Percentiles rank a stretch among this genome's conserved stretches.
Evolutionary conservation across 805 yeast genomes (phyloP).

Genomic region (Spathaspora passalidarum): DNA sequence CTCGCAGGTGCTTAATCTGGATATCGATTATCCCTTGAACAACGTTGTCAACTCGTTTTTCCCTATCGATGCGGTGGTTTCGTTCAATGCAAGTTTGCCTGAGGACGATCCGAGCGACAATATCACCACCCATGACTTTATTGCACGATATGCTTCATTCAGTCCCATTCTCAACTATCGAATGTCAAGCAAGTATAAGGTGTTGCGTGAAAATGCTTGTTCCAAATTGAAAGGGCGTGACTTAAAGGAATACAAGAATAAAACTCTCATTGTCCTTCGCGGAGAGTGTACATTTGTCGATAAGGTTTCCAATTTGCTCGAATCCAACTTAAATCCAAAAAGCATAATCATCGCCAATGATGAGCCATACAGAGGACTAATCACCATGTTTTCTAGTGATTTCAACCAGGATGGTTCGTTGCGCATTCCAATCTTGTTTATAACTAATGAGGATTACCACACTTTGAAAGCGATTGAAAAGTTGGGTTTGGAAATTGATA

Average conservation of each 20-base stretch:
- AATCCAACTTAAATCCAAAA: conserved; percentile 33
- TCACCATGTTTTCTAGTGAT: conserved; percentile 52
- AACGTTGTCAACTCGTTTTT: conserved; percentile 38
- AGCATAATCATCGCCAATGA: conserved; percentile 60
- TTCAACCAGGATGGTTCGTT: conserved; percentile 40
- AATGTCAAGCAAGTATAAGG: conserved; percentile 21
- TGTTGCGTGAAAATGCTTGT: conserved; percentile 32
- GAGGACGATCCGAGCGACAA: conserved; percentile 10
- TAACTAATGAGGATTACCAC: conserved; percentile 43
- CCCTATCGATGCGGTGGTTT: conserved; percentile 37
- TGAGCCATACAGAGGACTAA: conserved; percentile 41
- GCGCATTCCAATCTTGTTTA: conserved; percentile 50
- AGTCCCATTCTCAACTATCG: conserved; percentile 29
- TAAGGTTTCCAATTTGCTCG: conserved; percentile 46
- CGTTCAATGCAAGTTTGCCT: conserved; percentile 22
- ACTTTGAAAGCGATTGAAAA: conserved; percentile 8
- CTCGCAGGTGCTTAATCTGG: conserved; percentile 7
- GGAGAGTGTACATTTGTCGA: conserved; percentile 56
- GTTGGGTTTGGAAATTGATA: conserved; percentile 12
- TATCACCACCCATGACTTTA: conserved; percentile 16
- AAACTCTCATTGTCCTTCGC: conserved; percentile 32
- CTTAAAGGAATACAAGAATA: conserved; percentile 15
- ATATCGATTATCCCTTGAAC: conserved; percentile 30
- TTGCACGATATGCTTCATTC: conserved; percentile 41
- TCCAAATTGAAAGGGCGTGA: conserved; percentile 10